Conservation (phyloP, 2,329 filamentous ascomycete genomes). For the Drechmeria coniospora region DNA sequence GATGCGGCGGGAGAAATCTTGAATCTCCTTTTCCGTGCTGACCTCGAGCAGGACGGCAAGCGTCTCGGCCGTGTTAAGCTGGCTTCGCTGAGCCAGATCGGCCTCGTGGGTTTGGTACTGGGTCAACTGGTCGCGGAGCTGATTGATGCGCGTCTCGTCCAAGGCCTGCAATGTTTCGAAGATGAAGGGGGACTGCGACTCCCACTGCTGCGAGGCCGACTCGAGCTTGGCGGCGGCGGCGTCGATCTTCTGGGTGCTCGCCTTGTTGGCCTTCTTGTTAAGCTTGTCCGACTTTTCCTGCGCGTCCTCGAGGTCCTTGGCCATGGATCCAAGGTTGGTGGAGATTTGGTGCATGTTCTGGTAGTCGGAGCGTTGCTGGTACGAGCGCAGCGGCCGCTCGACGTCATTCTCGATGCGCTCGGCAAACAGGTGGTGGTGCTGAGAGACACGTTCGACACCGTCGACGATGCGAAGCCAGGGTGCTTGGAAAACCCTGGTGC, state of each 20-base stretch:
- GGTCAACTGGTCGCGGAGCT: slow-evolving; percentile 78
- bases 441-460: slow-evolving; percentile 65
- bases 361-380: slow-evolving; percentile 60
- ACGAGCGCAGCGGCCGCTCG: slow-evolving; percentile 67
- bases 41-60: slow-evolving; percentile 74
- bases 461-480: slow-evolving; percentile 82
- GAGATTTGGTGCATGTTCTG: slow-evolving; percentile 68
- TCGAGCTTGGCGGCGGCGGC: slow-evolving; percentile 59
- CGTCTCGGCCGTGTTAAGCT: slow-evolving; percentile 61
- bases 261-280: slow-evolving; percentile 60
- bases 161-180: slow-evolving; percentile 85
- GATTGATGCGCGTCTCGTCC: slow-evolving; percentile 79
- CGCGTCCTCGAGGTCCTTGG: slow-evolving; percentile 70
- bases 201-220: slow-evolving; percentile 72
- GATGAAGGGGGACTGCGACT: slow-evolving; percentile 84
- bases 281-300: slow-evolving; percentile 79
- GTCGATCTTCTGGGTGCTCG: slow-evolving; percentile 63
- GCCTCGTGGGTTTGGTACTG: slow-evolving; percentile 88
- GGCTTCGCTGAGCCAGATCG: slow-evolving; percentile 66
- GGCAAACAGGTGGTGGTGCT: slow-evolving; percentile 69
- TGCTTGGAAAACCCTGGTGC: slow-evolving; percentile 63
- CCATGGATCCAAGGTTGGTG: slow-evolving; percentile 63
- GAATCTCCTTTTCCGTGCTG: slow-evolving; percentile 75
- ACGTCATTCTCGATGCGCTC: slow-evolving; percentile 77
- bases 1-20: slow-evolving; percentile 41